Base-by-base conservation (phyloP, 2,329 filamentous ascomycete species). In the Sclerotinia spermophila region DNA sequence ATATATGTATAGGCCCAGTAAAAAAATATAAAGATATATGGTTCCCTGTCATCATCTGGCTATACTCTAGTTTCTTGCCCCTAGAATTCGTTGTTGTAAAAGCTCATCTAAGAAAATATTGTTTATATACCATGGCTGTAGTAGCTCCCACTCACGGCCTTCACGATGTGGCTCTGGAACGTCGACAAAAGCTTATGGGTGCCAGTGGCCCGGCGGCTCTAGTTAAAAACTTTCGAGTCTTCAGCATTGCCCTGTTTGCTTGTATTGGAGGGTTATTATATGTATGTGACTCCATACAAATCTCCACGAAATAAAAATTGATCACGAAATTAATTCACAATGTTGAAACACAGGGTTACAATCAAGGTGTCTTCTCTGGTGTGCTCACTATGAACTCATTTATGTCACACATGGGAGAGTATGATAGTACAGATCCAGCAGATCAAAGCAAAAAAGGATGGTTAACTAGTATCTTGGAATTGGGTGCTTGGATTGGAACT, bases 401-500 rank as follows among this genome's bases (percentile, higher is more conserved):
- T 72, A 81, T 84, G 73, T 76, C 79, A 2, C 75, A 88, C 71
- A 88, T 88, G 86, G 86, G 84, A 65, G 82, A 83, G 45, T 87
- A 87, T 73, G 82, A 83, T 71, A 82, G 82, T 3, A 74, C 83
- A 58, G 80, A 83, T 72, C 76, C 80, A 48, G 81, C 81, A n/a
- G 79, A 84, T 71, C 82, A 84, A 76, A 84, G 84, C 7, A 84
- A 85, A 73, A 88, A 88, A 75, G 86, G 86, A 24, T 88, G 86
- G 86, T 78, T 89, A 7, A 88, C 86, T 0, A 84, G 90, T 2
- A 92, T 93, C 73, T 86, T 94, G 38, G 90, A 93, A 78, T 85
- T 94, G 2, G 91, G 91, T 67, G 91, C 91, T 58, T 94, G 91
- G 91, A 78, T 92, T n/a, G 92, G 92, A 51, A 87, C 89, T 0